These are phyloP conservation scores for Fusarium drepaniforme DNA, from an alignment of 2,329 filamentous ascomycete species.

Conservation along the genomic window DNA sequence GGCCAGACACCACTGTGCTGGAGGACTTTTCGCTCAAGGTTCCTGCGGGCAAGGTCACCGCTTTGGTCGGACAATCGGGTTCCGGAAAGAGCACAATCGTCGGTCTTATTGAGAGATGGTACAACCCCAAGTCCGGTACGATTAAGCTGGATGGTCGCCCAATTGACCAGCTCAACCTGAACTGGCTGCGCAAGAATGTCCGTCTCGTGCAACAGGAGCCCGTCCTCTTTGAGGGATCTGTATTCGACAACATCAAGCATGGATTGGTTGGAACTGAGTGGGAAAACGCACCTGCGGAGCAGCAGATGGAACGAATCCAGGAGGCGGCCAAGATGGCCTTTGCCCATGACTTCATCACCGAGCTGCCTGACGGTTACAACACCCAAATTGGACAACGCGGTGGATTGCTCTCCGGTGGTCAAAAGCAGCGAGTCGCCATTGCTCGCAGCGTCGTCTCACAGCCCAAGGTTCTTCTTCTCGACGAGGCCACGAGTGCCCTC, in stretches of 20 bases:
- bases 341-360: constrained; percentile 63
- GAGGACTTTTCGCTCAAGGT: constrained; percentile 56
- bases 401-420: constrained; percentile 74
- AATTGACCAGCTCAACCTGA: constrained; percentile 51
- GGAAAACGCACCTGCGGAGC: constrained; percentile 53
- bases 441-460: constrained; percentile 72
- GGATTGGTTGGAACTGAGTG: constrained; percentile 59
- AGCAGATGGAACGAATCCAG: constrained; percentile 57
- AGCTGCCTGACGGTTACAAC: constrained; percentile 60
- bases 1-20: constrained; percentile 57
- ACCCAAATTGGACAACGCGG: constrained; percentile 73
- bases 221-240: constrained; percentile 58
- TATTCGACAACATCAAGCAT: constrained; percentile 67
- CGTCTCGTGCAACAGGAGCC: constrained; percentile 57
- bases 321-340: constrained; percentile 62
- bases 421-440: constrained; percentile 74
- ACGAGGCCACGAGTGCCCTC: constrained; percentile 73
- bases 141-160: constrained; percentile 53
- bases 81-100: constrained; percentile 56
- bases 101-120: constrained; percentile 55
- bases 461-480: constrained; percentile 72
- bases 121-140: constrained; percentile 48
- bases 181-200: constrained; percentile 53
- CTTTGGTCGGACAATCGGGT: constrained; percentile 54
- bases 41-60: constrained; percentile 59